phyloP scores from a whole-genome alignment of 1,284 basidiomycete genomes.

The Hortiboletus rubellus region DNA sequence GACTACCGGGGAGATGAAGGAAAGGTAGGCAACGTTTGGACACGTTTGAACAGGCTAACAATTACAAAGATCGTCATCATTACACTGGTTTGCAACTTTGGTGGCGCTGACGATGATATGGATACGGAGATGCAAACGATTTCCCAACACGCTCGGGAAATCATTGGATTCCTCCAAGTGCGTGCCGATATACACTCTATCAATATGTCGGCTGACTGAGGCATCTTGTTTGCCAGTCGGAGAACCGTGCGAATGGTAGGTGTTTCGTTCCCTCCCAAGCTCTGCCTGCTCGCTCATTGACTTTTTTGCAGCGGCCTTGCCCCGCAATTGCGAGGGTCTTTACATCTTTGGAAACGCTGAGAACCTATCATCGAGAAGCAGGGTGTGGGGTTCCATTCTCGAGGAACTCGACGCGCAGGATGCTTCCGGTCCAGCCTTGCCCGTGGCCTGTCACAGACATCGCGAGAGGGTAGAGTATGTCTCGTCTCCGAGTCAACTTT shows the following conservation, averaged over 20 bases:
- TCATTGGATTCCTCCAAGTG: conserved; percentile 75
- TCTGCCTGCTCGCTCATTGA: neutral
- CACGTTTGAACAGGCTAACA: conserved; percentile 1
- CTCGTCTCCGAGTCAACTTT: conserved; percentile 54
- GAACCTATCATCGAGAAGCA: conserved; percentile 47
- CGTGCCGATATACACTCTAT: neutral
- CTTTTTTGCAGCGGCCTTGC: conserved; percentile 59
- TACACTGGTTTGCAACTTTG: conserved; percentile 69
- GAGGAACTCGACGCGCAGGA: conserved; percentile 51
- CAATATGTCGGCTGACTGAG: neutral
- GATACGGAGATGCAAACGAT: conserved; percentile 13
- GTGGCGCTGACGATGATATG: conserved; percentile 40
- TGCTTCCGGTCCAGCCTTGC: conserved; percentile 53
- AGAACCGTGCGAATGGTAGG: conserved; percentile 56
- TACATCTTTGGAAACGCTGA: conserved; percentile 69
- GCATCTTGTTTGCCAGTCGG: conserved; percentile 40
- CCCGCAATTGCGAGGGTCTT: conserved; percentile 69
- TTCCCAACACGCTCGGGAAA: conserved; percentile 31
- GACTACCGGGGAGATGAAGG: conserved; percentile 77
- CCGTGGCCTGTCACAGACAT: conserved; percentile 57
- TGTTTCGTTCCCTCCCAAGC: neutral
- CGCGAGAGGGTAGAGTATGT: conserved; percentile 43
- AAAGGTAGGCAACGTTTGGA: conserved; percentile 33
- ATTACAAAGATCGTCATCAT: conserved; percentile 57
- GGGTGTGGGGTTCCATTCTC: conserved; percentile 63